phyloP scores from a whole-genome alignment of 23 red algal genomes.

The Gracilaria vermiculophylla region DNA sequence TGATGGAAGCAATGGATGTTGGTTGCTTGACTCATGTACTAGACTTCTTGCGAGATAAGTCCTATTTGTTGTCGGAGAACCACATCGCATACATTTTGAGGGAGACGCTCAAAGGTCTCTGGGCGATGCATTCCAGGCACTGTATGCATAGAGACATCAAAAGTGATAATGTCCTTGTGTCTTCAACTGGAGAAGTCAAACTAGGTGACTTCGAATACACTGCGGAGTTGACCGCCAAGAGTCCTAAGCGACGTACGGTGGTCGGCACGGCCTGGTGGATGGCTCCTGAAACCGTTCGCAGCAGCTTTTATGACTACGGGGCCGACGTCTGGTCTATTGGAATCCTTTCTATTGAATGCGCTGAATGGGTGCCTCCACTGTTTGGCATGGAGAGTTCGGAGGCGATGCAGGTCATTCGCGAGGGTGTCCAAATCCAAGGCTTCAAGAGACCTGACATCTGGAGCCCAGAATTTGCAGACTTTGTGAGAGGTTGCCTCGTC shows the following conservation, averaged over 20 bases:
- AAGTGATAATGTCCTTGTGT: slow-evolving; percentile 82
- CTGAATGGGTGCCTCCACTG: slow-evolving; percentile 87
- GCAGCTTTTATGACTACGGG: slow-evolving; percentile 78
- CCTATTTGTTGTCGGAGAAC: slow-evolving; percentile 65
- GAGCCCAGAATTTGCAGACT: slow-evolving; percentile 83
- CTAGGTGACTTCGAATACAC: slow-evolving; percentile 85
- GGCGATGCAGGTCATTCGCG: slow-evolving; percentile 88
- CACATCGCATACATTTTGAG: slow-evolving; percentile 82
- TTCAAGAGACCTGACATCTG: slow-evolving; percentile 76
- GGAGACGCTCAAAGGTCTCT: slow-evolving; percentile 76
- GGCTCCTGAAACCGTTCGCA: slow-evolving; percentile 91
- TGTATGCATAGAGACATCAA: slow-evolving; percentile 92
- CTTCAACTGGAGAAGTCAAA: slow-evolving; percentile 65
- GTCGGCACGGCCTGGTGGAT: slow-evolving; percentile 95
- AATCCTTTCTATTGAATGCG: slow-evolving; percentile 91
- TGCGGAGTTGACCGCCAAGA: slow-evolving; percentile 63
- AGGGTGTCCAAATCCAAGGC: slow-evolving; percentile 64
- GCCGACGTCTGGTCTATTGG: slow-evolving; percentile 96
- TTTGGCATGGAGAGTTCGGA: slow-evolving; percentile 68
- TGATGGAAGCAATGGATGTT: slow-evolving; percentile 86
- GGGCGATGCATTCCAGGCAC: slow-evolving; percentile 72
- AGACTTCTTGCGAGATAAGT: slow-evolving; percentile 59
- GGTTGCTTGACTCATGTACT: slow-evolving; percentile 81
- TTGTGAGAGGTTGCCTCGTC: slow-evolving; percentile 75
- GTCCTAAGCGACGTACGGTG: slow-evolving; percentile 65